phyloP scores from a whole-genome alignment of 306 rosid species.

The Purshia tridentata region DNA sequence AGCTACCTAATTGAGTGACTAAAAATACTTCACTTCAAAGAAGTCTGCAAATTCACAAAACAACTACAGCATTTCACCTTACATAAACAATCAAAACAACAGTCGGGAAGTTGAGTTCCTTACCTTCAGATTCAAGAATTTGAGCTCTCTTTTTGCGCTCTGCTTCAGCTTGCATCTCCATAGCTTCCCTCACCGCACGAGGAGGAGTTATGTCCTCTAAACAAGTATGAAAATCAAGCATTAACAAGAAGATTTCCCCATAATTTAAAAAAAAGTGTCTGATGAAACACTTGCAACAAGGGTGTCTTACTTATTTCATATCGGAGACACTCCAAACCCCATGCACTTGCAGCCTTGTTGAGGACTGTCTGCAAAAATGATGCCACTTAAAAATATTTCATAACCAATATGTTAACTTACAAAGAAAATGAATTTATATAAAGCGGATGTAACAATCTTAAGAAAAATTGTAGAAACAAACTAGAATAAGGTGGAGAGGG shows the following conservation, averaged over 20 bases:
- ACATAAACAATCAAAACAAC: constrained; percentile 4
- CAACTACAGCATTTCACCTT: not conserved
- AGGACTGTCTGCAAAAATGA: constrained; percentile 66
- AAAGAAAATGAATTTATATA: not conserved
- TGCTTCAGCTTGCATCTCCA: constrained; percentile 99
- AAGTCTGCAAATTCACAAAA: constrained; percentile 24
- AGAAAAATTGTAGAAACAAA: not conserved
- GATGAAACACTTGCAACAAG: constrained; percentile 21
- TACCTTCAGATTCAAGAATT: constrained; percentile 96
- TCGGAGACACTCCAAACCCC: constrained; percentile 97
- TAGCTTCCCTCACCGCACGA: constrained; percentile 87
- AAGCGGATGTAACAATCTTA: not conserved
- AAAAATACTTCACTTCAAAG: constrained; percentile 1
- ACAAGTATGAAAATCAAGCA: constrained; percentile 26
- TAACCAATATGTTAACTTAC: not conserved
- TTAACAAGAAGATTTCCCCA: not conserved
- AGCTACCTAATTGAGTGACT: constrained; percentile 16
- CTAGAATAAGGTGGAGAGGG: not conserved
- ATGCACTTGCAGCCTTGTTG: constrained; percentile 79
- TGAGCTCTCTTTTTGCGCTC: constrained; percentile 96
- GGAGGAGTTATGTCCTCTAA: constrained; percentile 99
- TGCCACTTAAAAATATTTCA: constrained; percentile 20
- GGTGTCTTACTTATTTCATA: constrained; percentile 76
- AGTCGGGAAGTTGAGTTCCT: constrained; percentile 3
- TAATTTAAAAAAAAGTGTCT: constrained; percentile 7